phyloP scores from a whole-genome alignment of 495 filamentous ascomycete genomes.

The Neurospora hispaniola region DNA sequence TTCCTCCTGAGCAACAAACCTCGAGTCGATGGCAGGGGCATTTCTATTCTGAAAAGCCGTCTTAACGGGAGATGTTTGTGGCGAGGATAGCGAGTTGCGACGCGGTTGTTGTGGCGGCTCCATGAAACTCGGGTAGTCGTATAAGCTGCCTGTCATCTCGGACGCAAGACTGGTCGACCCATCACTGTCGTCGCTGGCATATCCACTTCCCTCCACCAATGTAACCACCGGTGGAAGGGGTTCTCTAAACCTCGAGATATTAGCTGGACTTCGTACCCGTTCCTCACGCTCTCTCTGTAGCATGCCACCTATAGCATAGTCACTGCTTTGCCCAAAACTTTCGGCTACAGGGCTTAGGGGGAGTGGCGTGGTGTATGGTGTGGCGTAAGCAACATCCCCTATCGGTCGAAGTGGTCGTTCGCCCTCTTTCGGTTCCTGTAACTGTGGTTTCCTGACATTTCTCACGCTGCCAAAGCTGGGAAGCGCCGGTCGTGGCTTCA shows the following conservation, averaged over 20 bases:
- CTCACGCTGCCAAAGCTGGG: conserved; percentile 81
- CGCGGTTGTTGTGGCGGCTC: neutral
- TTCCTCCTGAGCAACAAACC: conserved; percentile 19
- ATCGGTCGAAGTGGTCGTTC: conserved; percentile 42
- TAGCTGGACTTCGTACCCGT: conserved; percentile 31
- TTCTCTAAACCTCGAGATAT: conserved; percentile 39
- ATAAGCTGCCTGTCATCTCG: neutral
- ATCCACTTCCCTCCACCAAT: conserved; percentile 49
- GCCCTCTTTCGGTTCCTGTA: conserved; percentile 15
- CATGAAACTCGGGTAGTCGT: neutral
- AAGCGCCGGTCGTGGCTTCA: conserved; percentile 65
- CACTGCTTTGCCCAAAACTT: conserved; percentile 43
- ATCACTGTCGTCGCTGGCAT: conserved; percentile 36
- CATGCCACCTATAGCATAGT: conserved; percentile 52
- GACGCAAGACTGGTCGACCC: neutral
- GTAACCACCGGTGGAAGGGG: conserved; percentile 59
- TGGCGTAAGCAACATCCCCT: conserved; percentile 18
- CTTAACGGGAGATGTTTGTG: neutral
- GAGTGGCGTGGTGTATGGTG: conserved; percentile 5
- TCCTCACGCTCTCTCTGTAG: conserved; percentile 39
- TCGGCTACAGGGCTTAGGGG: conserved; percentile 1
- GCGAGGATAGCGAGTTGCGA: neutral
- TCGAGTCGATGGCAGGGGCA: neutral
- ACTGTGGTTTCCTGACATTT: conserved; percentile 29
- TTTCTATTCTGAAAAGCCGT: neutral